Conservation (phyloP, 1,284 basidiomycete species). For the Pseudozyma sp. region DNA sequence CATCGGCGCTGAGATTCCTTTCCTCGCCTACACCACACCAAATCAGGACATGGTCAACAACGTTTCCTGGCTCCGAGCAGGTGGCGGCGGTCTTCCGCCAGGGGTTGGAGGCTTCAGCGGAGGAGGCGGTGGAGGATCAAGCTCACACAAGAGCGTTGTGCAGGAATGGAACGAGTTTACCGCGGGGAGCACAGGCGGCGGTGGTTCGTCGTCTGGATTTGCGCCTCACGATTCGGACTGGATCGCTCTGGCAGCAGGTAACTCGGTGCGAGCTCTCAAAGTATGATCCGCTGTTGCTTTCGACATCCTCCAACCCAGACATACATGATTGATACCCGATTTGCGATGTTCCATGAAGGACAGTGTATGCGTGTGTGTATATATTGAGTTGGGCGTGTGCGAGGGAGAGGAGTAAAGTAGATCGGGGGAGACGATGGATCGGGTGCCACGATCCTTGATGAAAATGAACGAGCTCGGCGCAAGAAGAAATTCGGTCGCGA, state of each 20-base stretch:
- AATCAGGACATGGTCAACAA: slow-evolving; percentile 67
- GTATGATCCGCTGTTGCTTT: slow-evolving; percentile 13
- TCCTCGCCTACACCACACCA: slow-evolving; percentile 63
- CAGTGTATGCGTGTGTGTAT: no score
- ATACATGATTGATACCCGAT: no score
- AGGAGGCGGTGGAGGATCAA: slow-evolving; percentile 18
- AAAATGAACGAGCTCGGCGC: background rate
- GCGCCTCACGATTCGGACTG: slow-evolving; percentile 52
- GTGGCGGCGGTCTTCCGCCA: slow-evolving; percentile 30
- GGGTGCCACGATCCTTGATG: background rate
- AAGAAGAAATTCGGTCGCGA: slow-evolving; percentile 22
- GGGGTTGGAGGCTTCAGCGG: slow-evolving; percentile 40
- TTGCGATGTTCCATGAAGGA: no score
- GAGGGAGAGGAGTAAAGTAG: no score
- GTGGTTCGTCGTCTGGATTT: slow-evolving; percentile 22
- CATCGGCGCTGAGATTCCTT: slow-evolving; percentile 62
- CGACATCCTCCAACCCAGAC: no score
- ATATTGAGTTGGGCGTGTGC: no score
- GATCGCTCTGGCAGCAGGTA: slow-evolving; percentile 50
- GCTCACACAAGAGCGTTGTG: slow-evolving; percentile 55
- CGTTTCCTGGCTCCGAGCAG: slow-evolving; percentile 63
- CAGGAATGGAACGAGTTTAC: slow-evolving; percentile 68
- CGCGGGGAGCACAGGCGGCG: slow-evolving; percentile 22
- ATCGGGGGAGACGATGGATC: background rate
- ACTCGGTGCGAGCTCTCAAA: slow-evolving; percentile 45